Percentiles rank a stretch among this genome's conserved stretches.
phyloP scores from a whole-genome alignment of 2,329 filamentous ascomycete species.

The Paecilomyces fulvus region DNA sequence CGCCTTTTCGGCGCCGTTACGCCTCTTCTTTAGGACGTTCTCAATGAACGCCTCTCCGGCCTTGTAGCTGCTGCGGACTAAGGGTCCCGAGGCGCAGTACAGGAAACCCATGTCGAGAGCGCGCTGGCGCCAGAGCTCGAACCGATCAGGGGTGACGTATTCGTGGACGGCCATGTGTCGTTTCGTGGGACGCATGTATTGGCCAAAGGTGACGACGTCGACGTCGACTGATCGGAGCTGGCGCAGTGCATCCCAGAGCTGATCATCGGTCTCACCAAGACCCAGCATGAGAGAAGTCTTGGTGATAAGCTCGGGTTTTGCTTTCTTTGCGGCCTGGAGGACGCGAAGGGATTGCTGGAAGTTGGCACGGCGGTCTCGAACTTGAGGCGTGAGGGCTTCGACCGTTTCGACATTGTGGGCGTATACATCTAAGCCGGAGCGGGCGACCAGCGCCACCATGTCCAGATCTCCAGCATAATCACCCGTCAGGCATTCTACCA shows the following conservation, averaged over 20 bases:
- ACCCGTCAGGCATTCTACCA: constrained; percentile 51
- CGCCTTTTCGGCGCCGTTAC: constrained; percentile 17
- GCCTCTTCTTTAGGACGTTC: constrained; percentile 84
- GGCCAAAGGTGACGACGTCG: constrained; percentile 97
- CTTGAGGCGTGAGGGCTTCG: constrained; percentile 79
- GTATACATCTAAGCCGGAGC: constrained; percentile 87
- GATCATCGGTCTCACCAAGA: constrained; percentile 80
- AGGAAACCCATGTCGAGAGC: constrained; percentile 93
- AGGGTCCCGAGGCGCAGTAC: constrained; percentile 87
- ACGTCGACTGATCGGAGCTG: constrained; percentile 74
- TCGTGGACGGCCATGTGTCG: constrained; percentile 94
- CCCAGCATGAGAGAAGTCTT: constrained; percentile 98
- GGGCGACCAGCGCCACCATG: constrained; percentile 76
- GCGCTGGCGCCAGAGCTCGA: constrained; percentile 83
- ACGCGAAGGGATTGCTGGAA: constrained; percentile 81
- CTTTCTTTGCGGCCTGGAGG: constrained; percentile 70
- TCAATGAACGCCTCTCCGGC: constrained; percentile 98
- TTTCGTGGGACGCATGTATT: constrained; percentile 99
- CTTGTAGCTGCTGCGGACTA: constrained; percentile 94
- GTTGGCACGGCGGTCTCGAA: constrained; percentile 80
- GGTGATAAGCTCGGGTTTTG: constrained; percentile 74
- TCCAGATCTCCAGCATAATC: constrained; percentile 81
- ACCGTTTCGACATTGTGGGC: constrained; percentile 97
- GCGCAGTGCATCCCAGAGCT: constrained; percentile 69
- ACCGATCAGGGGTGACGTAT: constrained; percentile 84